Conservation (phyloP, 2,329 filamentous ascomycete genomes). For the Fusarium longipes region DNA sequence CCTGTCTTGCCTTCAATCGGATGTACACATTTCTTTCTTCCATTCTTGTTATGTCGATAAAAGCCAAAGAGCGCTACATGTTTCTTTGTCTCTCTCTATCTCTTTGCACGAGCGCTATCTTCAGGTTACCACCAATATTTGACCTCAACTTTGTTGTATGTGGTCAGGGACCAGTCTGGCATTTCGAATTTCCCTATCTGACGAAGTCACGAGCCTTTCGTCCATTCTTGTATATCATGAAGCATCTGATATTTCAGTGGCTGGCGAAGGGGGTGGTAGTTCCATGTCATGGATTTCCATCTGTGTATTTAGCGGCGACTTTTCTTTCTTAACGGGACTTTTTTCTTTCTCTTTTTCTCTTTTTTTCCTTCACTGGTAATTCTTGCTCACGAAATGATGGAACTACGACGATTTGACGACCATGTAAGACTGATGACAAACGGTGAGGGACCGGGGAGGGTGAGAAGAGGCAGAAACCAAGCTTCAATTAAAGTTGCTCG, state of each 20-base stretch:
- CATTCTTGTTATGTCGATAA: slow-evolving; percentile 45
- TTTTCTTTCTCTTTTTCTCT: slow-evolving; percentile 19
- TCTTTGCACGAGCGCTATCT: slow-evolving; percentile 45
- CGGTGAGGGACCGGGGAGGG: slow-evolving; percentile 10
- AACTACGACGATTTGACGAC: slow-evolving; percentile 23
- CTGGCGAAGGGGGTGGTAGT: slow-evolving; percentile 38
- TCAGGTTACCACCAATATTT: slow-evolving; percentile 48
- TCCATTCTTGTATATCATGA: slow-evolving; percentile 41
- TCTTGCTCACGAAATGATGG: slow-evolving; percentile 33
- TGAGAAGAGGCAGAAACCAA: background rate
- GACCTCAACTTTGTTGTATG: slow-evolving; percentile 39
- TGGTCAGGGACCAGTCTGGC: slow-evolving; percentile 40
- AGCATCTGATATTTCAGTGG: slow-evolving; percentile 43
- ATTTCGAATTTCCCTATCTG: slow-evolving; percentile 42
- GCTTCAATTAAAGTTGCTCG: background rate
- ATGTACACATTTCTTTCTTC: slow-evolving; percentile 45
- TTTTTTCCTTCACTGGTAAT: slow-evolving; percentile 32
- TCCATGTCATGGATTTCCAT: slow-evolving; percentile 41
- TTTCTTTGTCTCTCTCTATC: slow-evolving; percentile 42
- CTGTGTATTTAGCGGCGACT: slow-evolving; percentile 45
- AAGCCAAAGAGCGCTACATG: slow-evolving; percentile 44
- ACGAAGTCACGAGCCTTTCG: slow-evolving; percentile 45
- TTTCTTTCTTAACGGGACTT: slow-evolving; percentile 39
- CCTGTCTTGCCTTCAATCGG: slow-evolving; percentile 47
- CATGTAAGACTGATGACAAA: slow-evolving; percentile 34